Conservation (phyloP, 371 early-diverging fungal genomes). For the Caulochytrium protostelioides region DNA sequence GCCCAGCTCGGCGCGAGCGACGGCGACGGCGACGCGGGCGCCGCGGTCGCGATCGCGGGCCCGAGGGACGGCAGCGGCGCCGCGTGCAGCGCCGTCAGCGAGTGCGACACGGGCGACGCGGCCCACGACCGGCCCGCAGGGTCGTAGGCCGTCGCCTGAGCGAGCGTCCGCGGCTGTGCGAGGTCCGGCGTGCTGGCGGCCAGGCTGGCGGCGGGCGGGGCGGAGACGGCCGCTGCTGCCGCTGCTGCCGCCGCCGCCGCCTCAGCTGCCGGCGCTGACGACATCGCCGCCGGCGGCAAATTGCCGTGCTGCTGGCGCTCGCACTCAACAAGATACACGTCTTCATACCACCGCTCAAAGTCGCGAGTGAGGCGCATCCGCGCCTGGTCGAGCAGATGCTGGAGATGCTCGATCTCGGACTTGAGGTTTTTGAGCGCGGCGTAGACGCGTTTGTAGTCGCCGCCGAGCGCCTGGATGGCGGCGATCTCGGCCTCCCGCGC, state of each 20-base stretch:
- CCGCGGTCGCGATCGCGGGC: not conserved
- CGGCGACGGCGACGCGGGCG: not conserved
- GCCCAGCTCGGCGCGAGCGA: not conserved
- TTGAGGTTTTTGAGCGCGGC: constrained; percentile 23
- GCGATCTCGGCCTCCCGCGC: not conserved
- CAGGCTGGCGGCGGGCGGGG: too few species aligned
- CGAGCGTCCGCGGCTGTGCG: not conserved
- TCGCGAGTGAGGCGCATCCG: constrained; percentile 20
- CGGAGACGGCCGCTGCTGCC: not conserved
- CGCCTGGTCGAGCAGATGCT: constrained; percentile 32
- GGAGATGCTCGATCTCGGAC: constrained; percentile 32
- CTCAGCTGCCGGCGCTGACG: too few species aligned
- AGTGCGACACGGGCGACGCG: not conserved
- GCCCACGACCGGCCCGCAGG: not conserved
- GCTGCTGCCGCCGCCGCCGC: not conserved
- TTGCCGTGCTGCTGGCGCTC: not conserved
- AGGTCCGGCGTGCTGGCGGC: not conserved
- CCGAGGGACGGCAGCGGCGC: not conserved
- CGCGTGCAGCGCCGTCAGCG: not conserved
- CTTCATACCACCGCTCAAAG: constrained; percentile 27
- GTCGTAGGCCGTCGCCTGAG: not conserved
- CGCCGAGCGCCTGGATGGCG: too few species aligned
- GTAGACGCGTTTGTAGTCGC: constrained; percentile 24
- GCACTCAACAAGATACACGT: constrained; percentile 10
- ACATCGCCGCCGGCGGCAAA: not conserved